These are phyloP conservation scores for Cyclotella distinguenda DNA, from an alignment of 108 stramenopile genomes.

Conservation along the genomic window DNA sequence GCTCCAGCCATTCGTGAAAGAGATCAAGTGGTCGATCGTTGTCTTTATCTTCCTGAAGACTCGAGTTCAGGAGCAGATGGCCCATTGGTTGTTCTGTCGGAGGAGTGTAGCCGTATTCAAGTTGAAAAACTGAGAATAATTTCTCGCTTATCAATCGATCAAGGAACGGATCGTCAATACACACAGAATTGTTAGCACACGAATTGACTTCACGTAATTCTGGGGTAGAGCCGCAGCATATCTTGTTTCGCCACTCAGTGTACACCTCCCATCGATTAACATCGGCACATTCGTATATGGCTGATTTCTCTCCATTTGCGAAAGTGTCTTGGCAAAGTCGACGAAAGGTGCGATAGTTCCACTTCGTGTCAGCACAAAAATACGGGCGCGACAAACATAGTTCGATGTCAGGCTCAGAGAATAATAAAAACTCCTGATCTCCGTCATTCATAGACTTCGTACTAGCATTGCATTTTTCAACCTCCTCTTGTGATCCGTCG, in stretches of 20 bases:
- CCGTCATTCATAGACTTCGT: slow-evolving; percentile 4
- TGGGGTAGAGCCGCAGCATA: slow-evolving; percentile 38
- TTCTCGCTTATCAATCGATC: slow-evolving; percentile 42
- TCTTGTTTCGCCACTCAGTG: slow-evolving; percentile 28
- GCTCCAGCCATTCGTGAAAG: slow-evolving; percentile 34
- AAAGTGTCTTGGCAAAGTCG: slow-evolving; percentile 50
- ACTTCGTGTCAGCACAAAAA: slow-evolving; percentile 60
- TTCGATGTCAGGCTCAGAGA: slow-evolving; percentile 49
- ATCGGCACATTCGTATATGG: slow-evolving; percentile 43
- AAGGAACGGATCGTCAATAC: slow-evolving; percentile 28
- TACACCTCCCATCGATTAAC: slow-evolving; percentile 41
- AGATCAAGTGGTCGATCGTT: slow-evolving; percentile 36
- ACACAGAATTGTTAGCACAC: slow-evolving; percentile 20
- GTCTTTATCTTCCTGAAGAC: slow-evolving; percentile 29
- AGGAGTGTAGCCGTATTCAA: slow-evolving; percentile 34
- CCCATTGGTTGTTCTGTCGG: slow-evolving; percentile 23
- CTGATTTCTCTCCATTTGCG: slow-evolving; percentile 21
- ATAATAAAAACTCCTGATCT: slow-evolving; percentile 16
- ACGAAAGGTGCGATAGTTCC: slow-evolving; percentile 59
- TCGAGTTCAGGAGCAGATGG: slow-evolving; percentile 34
- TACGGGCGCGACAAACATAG: slow-evolving; percentile 64
- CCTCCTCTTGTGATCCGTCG: slow-evolving; percentile 45
- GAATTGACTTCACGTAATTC: slow-evolving; percentile 41
- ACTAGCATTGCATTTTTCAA: slow-evolving; percentile 18
- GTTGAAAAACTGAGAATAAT: slow-evolving; percentile 30